Evolutionary conservation across 306 rosid species (phyloP), one percentile per base, ranked within the genome.

Genomic region (Erythrophleum fordii): DNA sequence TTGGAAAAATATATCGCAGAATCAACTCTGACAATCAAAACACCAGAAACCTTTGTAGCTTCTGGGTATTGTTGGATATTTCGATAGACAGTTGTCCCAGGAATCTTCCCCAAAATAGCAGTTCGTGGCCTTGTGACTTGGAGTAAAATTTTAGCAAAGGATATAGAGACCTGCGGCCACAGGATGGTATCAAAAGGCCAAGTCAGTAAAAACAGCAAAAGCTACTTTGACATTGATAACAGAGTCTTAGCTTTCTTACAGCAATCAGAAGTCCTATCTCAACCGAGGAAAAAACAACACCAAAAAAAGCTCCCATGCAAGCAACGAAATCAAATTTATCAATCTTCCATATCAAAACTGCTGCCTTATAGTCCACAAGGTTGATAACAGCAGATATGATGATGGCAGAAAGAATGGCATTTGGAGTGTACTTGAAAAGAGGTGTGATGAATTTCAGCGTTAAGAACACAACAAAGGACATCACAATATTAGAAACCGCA

Each of bases 301-400:
- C 99, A 49, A 95, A 89, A 88, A 93, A 93, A 53, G 99, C 98
- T 88, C 99, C 99, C 89, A 95, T 84, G 89, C 98, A 95, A 59
- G 98, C 99, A 23, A 95, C 68, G 65, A 95, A 93, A 80, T 95
- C 99, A 68, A 93, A 84, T 81, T 95, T 95, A 82, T 95, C 99
- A 29, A 93, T 86, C 91, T 91, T 95, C 97, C 98, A 93, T 48
- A 95, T 89, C 76, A 93, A 84, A 76, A 89, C 84, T 64, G 97
- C 98, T 67, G 99, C 99, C 68, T 84, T 86, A 77, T 87, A 71
- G 91, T 95, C 99, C 4, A 95, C 72, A 72, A 93, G 94, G 85
- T 68, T 85, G 86, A 95, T 84, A 90, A 93, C 99, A 73, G 99
- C 99, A 20, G 90, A 82, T 79, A 95, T 93, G 80, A 95, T 93